phyloP scores from a whole-genome alignment of 1,284 basidiomycete species.

The Papiliotrema laurentii region DNA sequence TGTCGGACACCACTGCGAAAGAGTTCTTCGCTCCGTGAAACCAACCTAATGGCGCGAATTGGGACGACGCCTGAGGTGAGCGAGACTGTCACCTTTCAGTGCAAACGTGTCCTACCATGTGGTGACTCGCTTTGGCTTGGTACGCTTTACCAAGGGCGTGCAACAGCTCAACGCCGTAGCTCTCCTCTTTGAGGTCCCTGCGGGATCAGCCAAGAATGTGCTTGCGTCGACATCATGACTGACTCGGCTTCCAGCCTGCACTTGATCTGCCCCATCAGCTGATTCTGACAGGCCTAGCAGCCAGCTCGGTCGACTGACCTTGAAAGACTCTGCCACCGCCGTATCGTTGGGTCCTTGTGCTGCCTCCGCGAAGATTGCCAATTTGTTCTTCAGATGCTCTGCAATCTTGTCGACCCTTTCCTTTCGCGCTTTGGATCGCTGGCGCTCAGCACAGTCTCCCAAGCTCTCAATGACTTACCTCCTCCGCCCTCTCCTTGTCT shows the following conservation, averaged over 20 bases:
- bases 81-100: not conserved
- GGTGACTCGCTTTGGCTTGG: conserved; percentile 65
- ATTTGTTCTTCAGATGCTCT: conserved; percentile 76
- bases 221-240: conserved; percentile 26
- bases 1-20: conserved; percentile 88
- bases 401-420: conserved; percentile 79
- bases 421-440: conserved; percentile 75
- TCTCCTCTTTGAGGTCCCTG: conserved; percentile 81
- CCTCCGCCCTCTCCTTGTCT: conserved; percentile 70
- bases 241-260: conserved; percentile 78
- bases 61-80: conserved; percentile 57
- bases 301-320: conserved; percentile 18
- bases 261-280: conserved; percentile 53
- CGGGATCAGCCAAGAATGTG: not conserved
- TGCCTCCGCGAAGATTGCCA: conserved; percentile 88
- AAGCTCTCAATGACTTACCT: conserved; percentile 31
- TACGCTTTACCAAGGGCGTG: conserved; percentile 92
- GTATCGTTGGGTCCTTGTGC: conserved; percentile 67
- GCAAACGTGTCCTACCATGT: conserved; percentile 22
- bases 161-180: conserved; percentile 87
- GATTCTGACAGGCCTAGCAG: too few relatives aligned
- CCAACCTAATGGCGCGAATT: conserved; percentile 60
- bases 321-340: conserved; percentile 52
- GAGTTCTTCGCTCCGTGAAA: conserved; percentile 89
- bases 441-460: conserved; percentile 3